Conservation (phyloP, 352 stramenopile genomes). For the Globisporangium cylindrosporum region DNA sequence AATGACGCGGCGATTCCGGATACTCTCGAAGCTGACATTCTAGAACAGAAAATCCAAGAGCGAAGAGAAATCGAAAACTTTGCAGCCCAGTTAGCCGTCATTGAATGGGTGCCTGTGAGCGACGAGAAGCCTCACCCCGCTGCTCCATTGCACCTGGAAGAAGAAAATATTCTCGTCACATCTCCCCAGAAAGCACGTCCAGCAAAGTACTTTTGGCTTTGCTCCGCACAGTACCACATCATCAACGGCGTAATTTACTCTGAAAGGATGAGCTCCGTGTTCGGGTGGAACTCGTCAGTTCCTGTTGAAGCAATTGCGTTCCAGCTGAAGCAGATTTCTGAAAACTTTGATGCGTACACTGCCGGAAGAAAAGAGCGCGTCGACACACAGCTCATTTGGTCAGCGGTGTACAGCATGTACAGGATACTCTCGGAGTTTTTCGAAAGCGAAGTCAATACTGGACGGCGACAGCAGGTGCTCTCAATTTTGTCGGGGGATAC, state of each 20-base stretch:
- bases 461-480: constrained; percentile 29
- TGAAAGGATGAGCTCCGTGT: constrained; percentile 30
- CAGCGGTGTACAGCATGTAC: constrained; percentile 61
- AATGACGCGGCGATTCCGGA: constrained; percentile 17
- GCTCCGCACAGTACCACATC: constrained; percentile 65
- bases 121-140: constrained; percentile 30
- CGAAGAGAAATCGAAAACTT: constrained; percentile 61
- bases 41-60: constrained; percentile 37
- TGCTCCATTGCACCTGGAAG: constrained; percentile 39
- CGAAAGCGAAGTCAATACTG: constrained; percentile 30
- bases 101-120: constrained; percentile 58
- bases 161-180: constrained; percentile 39
- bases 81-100: constrained; percentile 47
- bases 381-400: constrained; percentile 45
- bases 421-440: constrained; percentile 55
- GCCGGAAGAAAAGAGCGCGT: background rate
- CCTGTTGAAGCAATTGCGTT: constrained; percentile 36
- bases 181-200: constrained; percentile 37
- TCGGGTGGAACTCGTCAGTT: constrained; percentile 46
- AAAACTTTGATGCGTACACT: constrained; percentile 26
- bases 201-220: constrained; percentile 50
- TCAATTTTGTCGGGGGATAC: constrained; percentile 34
- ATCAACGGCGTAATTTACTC: constrained; percentile 46
- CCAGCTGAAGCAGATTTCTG: constrained; percentile 54
- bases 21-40: constrained; percentile 17